Evolutionary conservation across 148 eudicot species (phyloP), one percentile per base, ranked within the genome.

Genomic region (Dysphania ambrosioides): DNA sequence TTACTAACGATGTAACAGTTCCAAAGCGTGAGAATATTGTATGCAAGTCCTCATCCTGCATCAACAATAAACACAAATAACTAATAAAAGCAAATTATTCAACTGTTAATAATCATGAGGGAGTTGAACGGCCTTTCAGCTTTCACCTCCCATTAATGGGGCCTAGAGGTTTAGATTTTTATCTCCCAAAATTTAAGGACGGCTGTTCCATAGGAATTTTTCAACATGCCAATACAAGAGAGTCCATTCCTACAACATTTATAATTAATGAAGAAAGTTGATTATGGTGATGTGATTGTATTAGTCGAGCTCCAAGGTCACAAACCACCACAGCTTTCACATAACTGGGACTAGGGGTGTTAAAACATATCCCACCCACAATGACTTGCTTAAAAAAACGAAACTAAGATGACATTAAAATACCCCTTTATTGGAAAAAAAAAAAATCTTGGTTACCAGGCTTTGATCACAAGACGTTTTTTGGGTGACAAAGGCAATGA

Each of bases 1-100:
- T 44, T 29, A 90, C 92, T 86, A 75, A 94, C 98, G 97, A 92
- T 79, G 88, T 87, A 71, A 95, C 97, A 73, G 82, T 84, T 75
- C 99, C 97, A 83, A 92, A 95, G 16, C 97, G 88, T 72, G 99
- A 95, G 75, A 92, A 95, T 73, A 95, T 95, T 56, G 94, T 90
- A 72, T 95, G 87, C 83, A 92, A 79, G 78, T 92, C 99, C 59
- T 90, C 97, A 74, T 95, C 99, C 98, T 94, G 83, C 78, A 77
- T 41, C 68, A 40, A 69, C 53, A 74, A 72, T 71, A 58, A n/a
- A 32, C 34, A 66, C 40, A 21, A 31, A 10, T 42, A 56, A 30
- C 29, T 47, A 35, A 62, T n/a, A 47, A 30, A 26, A 31, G 19
- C 66, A 31, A 31, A 31, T 13, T 34, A 64, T 5, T 55, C 34